Evolutionary conservation across 768 basidiomycete genomes (phyloP).

Genomic region (Albatrellus ellisii): DNA sequence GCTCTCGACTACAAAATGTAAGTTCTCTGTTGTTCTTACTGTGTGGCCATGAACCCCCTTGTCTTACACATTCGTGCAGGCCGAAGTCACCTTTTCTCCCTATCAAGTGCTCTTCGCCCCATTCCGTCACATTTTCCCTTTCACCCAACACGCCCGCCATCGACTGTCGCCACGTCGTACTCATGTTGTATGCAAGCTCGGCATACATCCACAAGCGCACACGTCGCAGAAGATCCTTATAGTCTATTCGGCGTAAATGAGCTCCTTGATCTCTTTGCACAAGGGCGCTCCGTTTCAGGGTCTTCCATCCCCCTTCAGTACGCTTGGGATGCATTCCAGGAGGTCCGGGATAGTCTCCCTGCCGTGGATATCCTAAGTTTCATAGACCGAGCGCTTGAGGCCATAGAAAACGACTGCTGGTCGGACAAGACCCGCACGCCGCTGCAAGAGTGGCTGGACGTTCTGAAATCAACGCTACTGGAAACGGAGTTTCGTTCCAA

Average conservation of each 20-base stretch:
- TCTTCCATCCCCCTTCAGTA: constrained; percentile 5
- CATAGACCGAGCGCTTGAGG: constrained; percentile 9
- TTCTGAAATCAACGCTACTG: constrained; percentile 3
- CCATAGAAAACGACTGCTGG: constrained; percentile 5
- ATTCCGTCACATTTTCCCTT: neutral
- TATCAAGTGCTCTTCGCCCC: neutral
- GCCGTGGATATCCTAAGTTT: constrained; percentile 3
- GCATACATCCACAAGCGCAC: neutral
- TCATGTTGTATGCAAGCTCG: neutral
- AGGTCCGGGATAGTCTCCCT: constrained; percentile 1
- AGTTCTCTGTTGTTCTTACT: neutral
- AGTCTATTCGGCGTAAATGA: neutral
- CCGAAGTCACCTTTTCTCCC: neutral
- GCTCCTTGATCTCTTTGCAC: constrained; percentile 7
- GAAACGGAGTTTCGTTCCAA: neutral
- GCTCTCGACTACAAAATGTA: constrained; percentile 8
- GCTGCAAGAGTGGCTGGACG: constrained; percentile 7
- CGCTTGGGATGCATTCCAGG: constrained; percentile 9
- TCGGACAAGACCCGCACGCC: constrained; percentile 5
- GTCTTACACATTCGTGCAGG: neutral
- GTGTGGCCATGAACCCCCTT: neutral
- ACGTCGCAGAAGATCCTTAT: neutral
- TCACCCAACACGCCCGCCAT: neutral
- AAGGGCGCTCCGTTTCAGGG: constrained; percentile 8
- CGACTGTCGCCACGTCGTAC: neutral